Evolutionary conservation across 2,329 filamentous ascomycete species (phyloP), one percentile per base, ranked within the genome.

Genomic region (Trichophaea hybrida): DNA sequence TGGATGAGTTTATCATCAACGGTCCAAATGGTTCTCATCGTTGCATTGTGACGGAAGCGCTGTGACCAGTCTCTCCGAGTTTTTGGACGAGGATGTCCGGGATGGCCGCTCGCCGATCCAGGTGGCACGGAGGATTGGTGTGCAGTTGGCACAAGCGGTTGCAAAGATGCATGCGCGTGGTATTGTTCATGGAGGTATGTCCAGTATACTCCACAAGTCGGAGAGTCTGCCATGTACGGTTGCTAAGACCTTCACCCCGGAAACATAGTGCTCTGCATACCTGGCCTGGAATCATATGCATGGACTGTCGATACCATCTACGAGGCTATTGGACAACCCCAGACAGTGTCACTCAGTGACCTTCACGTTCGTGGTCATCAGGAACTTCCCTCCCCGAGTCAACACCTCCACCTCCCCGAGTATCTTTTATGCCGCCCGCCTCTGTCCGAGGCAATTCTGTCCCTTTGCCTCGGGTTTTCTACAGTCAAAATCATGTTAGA

Each of bases 21-120:
- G 34, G 54, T 12, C n/a, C 44, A 13, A 60, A 60, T 32, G 58
- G 58, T 24, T 13, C 8, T 13, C 54, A 60, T 52, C 31, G 15
- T 12, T 60, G 58, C 49, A 31, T 60, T 6, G 58, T 60, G 5
- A 57, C 43, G 7, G 54, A 60, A 24, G 32, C 35, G n/a, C 15
- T 60, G 6, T 43, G 58, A 6, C 53, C 5, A 58, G 54, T 37
- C 6, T 60, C 8, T 17, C 15, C 1, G 44, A 5, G 15, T 15
- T 43, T n/a, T 24, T 43, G n/a, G 46, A 49, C 6, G 44, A 52
- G 10, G 34, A 12, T 7, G n/a, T 15, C 33, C 38, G n/a, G 38
- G 48, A 44, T 5, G 31, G 4, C 7, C 15, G 48, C 6, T 34
- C 52, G 6, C 56, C 56, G 4, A 12, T 31, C 6, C 17, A 37